These are phyloP conservation scores for Fragaria nilgerrensis DNA, from an alignment of 306 rosid genomes.

Conservation along the genomic window DNA sequence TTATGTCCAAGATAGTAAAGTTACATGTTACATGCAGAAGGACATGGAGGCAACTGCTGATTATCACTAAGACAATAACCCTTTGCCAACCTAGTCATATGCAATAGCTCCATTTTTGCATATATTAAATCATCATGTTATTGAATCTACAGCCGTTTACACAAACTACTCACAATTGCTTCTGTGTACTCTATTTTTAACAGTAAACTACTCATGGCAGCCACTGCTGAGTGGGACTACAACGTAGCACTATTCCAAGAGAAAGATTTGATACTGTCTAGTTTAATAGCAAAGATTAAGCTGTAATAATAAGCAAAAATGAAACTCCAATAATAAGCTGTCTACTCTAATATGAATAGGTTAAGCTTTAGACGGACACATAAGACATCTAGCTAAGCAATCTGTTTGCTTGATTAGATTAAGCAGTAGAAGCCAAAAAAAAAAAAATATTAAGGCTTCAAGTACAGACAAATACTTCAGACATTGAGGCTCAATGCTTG, in stretches of 20 bases:
- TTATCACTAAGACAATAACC: background rate
- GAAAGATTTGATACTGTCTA: background rate
- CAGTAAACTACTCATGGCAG: background rate
- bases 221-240: background rate
- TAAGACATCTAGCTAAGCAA: background rate
- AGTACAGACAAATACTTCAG: background rate
- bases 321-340: background rate
- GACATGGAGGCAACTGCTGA: background rate
- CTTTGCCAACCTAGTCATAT: background rate
- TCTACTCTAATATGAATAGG: background rate
- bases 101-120: background rate
- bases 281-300: too few species aligned
- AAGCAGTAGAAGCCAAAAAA: background rate
- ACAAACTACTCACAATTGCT: background rate
- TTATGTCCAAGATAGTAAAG: background rate
- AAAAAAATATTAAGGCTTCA: background rate
- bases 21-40: background rate
- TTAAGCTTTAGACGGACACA: background rate
- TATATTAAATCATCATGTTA: background rate
- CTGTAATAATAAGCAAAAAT: background rate
- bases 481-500: background rate
- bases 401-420: background rate
- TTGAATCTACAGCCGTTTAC: background rate
- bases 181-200: background rate
- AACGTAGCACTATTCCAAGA: background rate